phyloP scores from a whole-genome alignment of 2,329 filamentous ascomycete genomes.

The Cyphellophora attinorum region DNA sequence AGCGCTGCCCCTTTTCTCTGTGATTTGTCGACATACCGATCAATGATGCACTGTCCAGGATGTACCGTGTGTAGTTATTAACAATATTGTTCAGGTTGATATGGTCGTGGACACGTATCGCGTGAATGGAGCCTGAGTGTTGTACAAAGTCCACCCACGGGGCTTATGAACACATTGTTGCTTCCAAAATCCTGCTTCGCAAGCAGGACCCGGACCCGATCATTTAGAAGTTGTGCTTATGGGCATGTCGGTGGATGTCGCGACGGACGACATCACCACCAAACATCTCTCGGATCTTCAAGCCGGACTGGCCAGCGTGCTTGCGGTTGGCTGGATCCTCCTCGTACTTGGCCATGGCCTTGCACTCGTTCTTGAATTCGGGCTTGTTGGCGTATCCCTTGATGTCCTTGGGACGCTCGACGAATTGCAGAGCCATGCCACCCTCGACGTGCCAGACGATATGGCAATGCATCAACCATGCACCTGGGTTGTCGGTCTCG shows the following conservation, averaged over 20 bases:
- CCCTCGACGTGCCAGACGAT: slow-evolving; percentile 26
- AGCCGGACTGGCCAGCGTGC: neutral
- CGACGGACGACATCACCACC: neutral
- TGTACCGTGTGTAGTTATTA: too few relatives aligned
- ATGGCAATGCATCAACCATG: slow-evolving; percentile 29
- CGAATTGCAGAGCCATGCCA: slow-evolving; percentile 24
- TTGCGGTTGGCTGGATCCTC: neutral
- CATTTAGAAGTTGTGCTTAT: slow-evolving; percentile 1
- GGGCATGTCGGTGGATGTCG: neutral
- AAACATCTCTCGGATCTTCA: neutral
- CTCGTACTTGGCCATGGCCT: neutral
- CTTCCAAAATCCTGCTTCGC: too few relatives aligned
- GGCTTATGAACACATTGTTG: neutral
- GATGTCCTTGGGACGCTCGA: slow-evolving; percentile 13
- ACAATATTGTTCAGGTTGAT: too few relatives aligned
- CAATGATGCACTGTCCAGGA: too few relatives aligned
- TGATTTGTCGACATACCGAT: neutral
- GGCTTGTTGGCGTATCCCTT: slow-evolving; percentile 16
- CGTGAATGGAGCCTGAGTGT: too few relatives aligned
- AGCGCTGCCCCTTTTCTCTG: too few relatives aligned
- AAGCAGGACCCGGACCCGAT: too few relatives aligned
- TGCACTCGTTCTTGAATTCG: neutral
- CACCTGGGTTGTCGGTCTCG: slow-evolving; percentile 25
- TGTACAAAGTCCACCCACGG: too few relatives aligned
- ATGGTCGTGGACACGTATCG: too few relatives aligned